Base-by-base conservation (phyloP, 116 monocot genomes). In the Posidonia oceanica region DNA sequence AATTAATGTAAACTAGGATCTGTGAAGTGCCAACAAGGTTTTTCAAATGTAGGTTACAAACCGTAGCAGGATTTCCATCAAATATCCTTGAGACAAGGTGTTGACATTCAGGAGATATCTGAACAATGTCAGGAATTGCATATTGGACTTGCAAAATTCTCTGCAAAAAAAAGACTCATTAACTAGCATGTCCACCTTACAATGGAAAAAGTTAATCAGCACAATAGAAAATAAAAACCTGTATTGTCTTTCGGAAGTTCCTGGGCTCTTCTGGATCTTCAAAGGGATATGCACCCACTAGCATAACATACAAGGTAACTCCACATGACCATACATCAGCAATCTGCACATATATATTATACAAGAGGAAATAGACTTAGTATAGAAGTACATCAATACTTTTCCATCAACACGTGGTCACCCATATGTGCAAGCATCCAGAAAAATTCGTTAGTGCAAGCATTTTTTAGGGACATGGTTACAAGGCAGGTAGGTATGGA, bases 271-370 rank as follows among this genome's bases (percentile, higher is more conserved):
- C 86, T 17, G 88, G 95, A 75, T 95, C 95, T 78, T 91, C 91
- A 79, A 95, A 95, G 51, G 95, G 95, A 78, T 95, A 91, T 52
- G 91, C 91, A 60, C 95, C 95, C 38, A 95, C 91, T 57, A 95
- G 69, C 95, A 95, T 95, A 38, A 95, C 88, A 83, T 88, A 95
- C 10, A 95, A 67, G 29, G 95, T 95, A 8, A 95, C 95, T 67
- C 95, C 95, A 79, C 91, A 91, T 14, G 95, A 95, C 95, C 95
- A 95, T 7, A 95, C 95, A 80, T 95, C 95, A 65, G 95, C 95
- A 70, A 91, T 91, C 95, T 95, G 79, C 29, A 29, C 29, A 29
- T 29, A 29, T 29, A 29, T 29, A 29, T 29, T 29, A 29, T 29
- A 29, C 29, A 29, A 29, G 29, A 29, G 29, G 29, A 29, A 29